These are phyloP conservation scores for Gardenia jasminoides DNA, from an alignment of 257 asterid genomes.

Conservation along the genomic window DNA sequence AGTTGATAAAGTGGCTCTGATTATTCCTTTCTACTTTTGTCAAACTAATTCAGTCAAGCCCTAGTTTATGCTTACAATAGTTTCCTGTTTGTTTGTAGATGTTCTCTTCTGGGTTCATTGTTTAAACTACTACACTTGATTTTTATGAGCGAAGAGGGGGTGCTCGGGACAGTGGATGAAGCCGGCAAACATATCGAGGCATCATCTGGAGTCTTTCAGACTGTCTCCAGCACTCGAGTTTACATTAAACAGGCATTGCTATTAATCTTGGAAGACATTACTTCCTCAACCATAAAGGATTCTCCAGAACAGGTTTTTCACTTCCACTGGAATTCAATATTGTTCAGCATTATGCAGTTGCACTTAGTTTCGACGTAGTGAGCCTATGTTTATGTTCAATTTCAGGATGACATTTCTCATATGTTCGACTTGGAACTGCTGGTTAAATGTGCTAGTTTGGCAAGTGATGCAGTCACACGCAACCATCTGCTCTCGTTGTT, in stretches of 20 bases:
- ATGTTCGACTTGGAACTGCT: slow-evolving; percentile 60
- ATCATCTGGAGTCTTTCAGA: slow-evolving; percentile 38
- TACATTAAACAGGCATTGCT: slow-evolving; percentile 73
- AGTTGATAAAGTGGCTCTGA: not conserved
- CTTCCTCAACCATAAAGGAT: slow-evolving; percentile 44
- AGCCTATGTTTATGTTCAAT: slow-evolving; percentile 15
- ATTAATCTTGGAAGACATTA: slow-evolving; percentile 69
- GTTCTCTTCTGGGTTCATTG: slow-evolving; percentile 68
- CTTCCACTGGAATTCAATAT: slow-evolving; percentile 6
- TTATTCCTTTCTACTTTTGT: not conserved
- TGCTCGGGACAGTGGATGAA: slow-evolving; percentile 34
- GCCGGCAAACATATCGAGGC: slow-evolving; percentile 27
- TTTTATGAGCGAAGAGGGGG: slow-evolving; percentile 43
- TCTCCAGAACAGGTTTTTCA: slow-evolving; percentile 45
- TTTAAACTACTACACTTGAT: slow-evolving; percentile 62
- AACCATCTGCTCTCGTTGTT: slow-evolving; percentile 77
- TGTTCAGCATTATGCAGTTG: slow-evolving; percentile 1
- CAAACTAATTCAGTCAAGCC: not conserved
- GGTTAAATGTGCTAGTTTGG: slow-evolving; percentile 66
- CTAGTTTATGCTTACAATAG: not conserved
- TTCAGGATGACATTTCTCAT: slow-evolving; percentile 43
- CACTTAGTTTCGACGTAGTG: slow-evolving; percentile 31
- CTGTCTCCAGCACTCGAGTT: slow-evolving; percentile 37
- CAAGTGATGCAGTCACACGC: slow-evolving; percentile 61
- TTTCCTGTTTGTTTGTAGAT: slow-evolving; percentile 36